phyloP scores from a whole-genome alignment of 768 basidiomycete genomes.

The Grammothele lineata region DNA sequence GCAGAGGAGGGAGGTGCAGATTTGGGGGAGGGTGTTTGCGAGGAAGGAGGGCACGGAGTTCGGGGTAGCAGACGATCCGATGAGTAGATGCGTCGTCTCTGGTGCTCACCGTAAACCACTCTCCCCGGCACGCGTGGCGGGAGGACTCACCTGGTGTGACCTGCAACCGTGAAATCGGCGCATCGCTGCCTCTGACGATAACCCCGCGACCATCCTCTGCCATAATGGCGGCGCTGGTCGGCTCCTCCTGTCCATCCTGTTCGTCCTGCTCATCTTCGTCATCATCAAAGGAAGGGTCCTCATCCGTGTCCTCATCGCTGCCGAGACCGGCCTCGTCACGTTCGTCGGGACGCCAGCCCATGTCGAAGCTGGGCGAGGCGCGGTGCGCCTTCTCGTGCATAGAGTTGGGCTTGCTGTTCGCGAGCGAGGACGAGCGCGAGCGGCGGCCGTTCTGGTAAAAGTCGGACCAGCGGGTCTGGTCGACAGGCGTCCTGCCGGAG shows the following conservation, averaged over 20 bases:
- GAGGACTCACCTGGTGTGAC: slow-evolving; percentile 63
- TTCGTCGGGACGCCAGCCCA: slow-evolving; percentile 71
- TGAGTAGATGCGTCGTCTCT: slow-evolving; percentile 93
- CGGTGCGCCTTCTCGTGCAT: slow-evolving; percentile 37
- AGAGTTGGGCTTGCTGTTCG: slow-evolving; percentile 38
- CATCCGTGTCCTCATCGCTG: slow-evolving; percentile 50
- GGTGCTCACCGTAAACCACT: slow-evolving; percentile 7
- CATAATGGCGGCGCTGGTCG: slow-evolving; percentile 72
- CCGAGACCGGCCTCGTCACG: slow-evolving; percentile 59
- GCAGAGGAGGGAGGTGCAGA: slow-evolving; percentile 76
- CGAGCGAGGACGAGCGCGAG: slow-evolving; percentile 68
- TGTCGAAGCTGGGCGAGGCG: slow-evolving; percentile 71
- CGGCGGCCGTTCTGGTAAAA: slow-evolving; percentile 58
- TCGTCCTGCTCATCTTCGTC: slow-evolving; percentile 48
- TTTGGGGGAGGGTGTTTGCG: slow-evolving; percentile 61
- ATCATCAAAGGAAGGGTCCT: slow-evolving; percentile 32
- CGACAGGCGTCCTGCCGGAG: slow-evolving; percentile 48
- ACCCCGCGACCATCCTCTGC: slow-evolving; percentile 84
- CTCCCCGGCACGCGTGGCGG: background rate
- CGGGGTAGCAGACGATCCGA: slow-evolving; percentile 76
- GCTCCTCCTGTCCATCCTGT: slow-evolving; percentile 57
- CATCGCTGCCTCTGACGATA: slow-evolving; percentile 68
- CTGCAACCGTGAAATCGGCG: slow-evolving; percentile 56
- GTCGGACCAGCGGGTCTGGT: slow-evolving; percentile 73
- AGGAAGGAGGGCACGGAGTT: slow-evolving; percentile 78